Evolutionary conservation across 129 eudicot genomes (phyloP).

Genomic region (Tanacetum coccineum): DNA sequence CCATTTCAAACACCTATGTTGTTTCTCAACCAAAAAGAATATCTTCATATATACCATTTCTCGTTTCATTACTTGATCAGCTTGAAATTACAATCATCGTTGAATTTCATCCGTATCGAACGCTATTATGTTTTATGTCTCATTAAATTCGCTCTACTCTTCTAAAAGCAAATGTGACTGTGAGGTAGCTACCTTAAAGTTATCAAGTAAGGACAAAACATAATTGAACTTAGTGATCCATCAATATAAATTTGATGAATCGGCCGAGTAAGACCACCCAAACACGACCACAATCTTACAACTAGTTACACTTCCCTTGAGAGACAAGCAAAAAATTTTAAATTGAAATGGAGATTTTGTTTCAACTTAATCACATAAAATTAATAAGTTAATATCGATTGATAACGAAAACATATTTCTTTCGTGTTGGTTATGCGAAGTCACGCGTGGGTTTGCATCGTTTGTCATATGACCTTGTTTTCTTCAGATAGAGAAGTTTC

Average conservation of each 20-base stretch:
- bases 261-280: background rate
- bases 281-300: background rate
- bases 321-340: slow-evolving; percentile 23
- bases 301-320: slow-evolving; percentile 29
- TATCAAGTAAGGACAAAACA: too few relatives aligned
- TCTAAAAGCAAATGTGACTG: too few relatives aligned
- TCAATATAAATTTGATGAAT: background rate
- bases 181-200: too few relatives aligned
- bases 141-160: too few relatives aligned
- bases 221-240: background rate
- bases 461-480: slow-evolving; percentile 26
- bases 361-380: slow-evolving; percentile 19
- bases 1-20: too few relatives aligned
- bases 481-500: slow-evolving; percentile 3
- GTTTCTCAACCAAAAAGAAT: too few relatives aligned
- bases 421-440: background rate
- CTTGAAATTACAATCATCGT: too few relatives aligned
- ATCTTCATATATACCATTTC: too few relatives aligned
- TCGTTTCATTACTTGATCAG: too few relatives aligned
- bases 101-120: too few relatives aligned
- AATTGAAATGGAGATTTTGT: slow-evolving; percentile 20
- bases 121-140: too few relatives aligned
- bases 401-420: background rate
- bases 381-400: background rate
- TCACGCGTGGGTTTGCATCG: slow-evolving; percentile 12